Evolutionary conservation across 331 rosid genomes (phyloP).

Genomic region (Rhamnella rubrinervis): DNA sequence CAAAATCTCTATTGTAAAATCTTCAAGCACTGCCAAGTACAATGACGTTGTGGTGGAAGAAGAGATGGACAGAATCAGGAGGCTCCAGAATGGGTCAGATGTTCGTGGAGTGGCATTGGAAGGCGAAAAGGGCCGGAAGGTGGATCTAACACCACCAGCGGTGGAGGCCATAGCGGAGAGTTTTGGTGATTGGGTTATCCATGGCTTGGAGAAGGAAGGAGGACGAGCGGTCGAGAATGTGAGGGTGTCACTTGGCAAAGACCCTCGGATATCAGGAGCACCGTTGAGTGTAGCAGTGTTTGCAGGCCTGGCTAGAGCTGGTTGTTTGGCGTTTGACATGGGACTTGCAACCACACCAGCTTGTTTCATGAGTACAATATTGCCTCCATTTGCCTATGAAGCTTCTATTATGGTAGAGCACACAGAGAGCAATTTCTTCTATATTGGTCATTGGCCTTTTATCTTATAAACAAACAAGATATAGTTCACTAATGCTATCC

Average conservation of each 20-base stretch:
- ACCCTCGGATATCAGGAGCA: constrained; percentile 67
- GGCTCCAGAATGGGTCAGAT: constrained; percentile 95
- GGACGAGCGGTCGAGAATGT: constrained; percentile 40
- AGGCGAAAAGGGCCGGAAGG: constrained; percentile 76
- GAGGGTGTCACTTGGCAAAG: constrained; percentile 72
- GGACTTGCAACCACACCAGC: constrained; percentile 93
- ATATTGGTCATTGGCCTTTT: not conserved
- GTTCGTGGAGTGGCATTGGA: constrained; percentile 84
- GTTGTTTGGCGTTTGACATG: constrained; percentile 73
- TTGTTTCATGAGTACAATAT: constrained; percentile 90
- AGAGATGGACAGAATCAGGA: constrained; percentile 68
- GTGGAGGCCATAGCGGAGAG: constrained; percentile 85
- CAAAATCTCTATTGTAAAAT: constrained; percentile 28
- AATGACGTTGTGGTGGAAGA: constrained; percentile 68
- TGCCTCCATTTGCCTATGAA: constrained; percentile 68
- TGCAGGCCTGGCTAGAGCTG: constrained; percentile 69
- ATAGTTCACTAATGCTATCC: too few species aligned
- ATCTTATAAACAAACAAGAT: too few species aligned
- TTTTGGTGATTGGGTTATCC: constrained; percentile 79
- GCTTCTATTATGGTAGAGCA: constrained; percentile 85
- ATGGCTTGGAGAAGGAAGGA: constrained; percentile 45
- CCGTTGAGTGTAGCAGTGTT: constrained; percentile 69
- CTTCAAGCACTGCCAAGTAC: constrained; percentile 43
- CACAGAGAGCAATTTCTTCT: not conserved
- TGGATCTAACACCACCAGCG: constrained; percentile 70